Evolutionary conservation across 1,284 basidiomycete genomes (phyloP), one percentile per base, ranked within the genome.

Genomic region (Leccinum cinnamomeum): DNA sequence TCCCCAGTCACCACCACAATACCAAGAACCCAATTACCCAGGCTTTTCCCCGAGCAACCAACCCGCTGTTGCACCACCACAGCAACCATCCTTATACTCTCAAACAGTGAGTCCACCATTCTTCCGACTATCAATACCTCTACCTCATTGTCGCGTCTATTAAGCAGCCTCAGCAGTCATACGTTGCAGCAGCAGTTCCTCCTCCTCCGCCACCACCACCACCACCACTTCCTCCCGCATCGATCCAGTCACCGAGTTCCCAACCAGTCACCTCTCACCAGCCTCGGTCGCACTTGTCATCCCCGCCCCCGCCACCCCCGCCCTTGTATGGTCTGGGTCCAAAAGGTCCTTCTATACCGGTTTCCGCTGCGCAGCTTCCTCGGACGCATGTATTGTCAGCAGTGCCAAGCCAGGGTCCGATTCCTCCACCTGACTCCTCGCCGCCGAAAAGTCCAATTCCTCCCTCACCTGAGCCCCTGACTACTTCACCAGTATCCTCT

Each of bases 61-160:
- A 55, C 14, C 61, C 8, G 39, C 46, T 30, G 23, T 53, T 41
- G 11, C 51, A 8, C 44, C 62, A 23, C 67, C 37, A 55, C 63
- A 59, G 18, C 62, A 56, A 65, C 51, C 23, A n/a, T 39, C 77
- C 1, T 81, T 81, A 6, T 74, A 85, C n/a, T 82, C 84, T 14
- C 77, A 84, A 58, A 12, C 58, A 0, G 70, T 73, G 18, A 62
- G 72, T 54, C 44, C 33, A 37, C 35, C 18, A 11, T 23, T 3
- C 56, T 37, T 20, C 18, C 73, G 76, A n/a, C 75, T 72, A 16
- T 55, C 54, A 20, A 20, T 20, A 20, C 20, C 20, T 28, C 50
- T 7, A 2, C 2, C 59, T 70, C 35, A 72, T 23, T 53, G 50
- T 20, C 20, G 25, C 16, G 8, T 35, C 6, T 30, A 51, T 54